A percentile compares a stretch with the other conserved stretches of the same genome.
Conservation (phyloP, 148 eudicot species). For the Cornus florida region DNA sequence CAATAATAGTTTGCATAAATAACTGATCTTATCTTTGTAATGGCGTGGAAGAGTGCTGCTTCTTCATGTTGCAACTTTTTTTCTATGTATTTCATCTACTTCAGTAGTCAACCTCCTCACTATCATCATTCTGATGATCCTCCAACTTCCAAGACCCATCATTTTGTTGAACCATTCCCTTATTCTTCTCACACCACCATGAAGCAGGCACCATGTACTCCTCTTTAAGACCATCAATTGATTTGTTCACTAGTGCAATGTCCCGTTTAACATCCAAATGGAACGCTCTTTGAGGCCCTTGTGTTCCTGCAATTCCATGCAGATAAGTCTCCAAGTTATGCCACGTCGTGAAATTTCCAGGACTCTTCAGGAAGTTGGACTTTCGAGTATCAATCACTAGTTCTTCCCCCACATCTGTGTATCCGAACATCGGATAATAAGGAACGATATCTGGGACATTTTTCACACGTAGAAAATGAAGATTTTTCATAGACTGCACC, state of each 20-base stretch:
- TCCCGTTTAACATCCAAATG: slow-evolving; percentile 56
- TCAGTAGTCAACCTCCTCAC: slow-evolving; percentile 14
- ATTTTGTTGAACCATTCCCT: slow-evolving; percentile 71
- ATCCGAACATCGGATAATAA: slow-evolving; percentile 52
- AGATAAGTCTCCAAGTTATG: slow-evolving; percentile 71
- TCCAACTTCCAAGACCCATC: slow-evolving; percentile 69
- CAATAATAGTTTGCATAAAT: too few species aligned
- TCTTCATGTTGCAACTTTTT: too few species aligned
- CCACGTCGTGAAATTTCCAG: slow-evolving; percentile 52
- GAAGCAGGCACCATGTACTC: slow-evolving; percentile 49
- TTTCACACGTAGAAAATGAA: slow-evolving; percentile 38
- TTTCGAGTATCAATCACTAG: slow-evolving; percentile 49
- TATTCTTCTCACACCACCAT: slow-evolving; percentile 62
- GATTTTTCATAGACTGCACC: slow-evolving; percentile 19
- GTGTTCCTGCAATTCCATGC: slow-evolving; percentile 78
- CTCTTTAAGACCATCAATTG: slow-evolving; percentile 45
- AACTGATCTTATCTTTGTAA: too few species aligned
- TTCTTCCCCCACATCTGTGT: slow-evolving; percentile 56
- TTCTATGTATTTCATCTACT: too few species aligned
- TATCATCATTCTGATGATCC: slow-evolving; percentile 42
- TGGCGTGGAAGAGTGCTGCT: too few species aligned
- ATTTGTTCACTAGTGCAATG: slow-evolving; percentile 61
- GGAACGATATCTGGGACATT: slow-evolving; percentile 57
- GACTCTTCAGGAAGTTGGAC: slow-evolving; percentile 52
- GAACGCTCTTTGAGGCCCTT: slow-evolving; percentile 45